These are phyloP conservation scores for Venturiaceae sp. DNA, from an alignment of 2,329 filamentous ascomycete genomes.

Conservation along the genomic window DNA sequence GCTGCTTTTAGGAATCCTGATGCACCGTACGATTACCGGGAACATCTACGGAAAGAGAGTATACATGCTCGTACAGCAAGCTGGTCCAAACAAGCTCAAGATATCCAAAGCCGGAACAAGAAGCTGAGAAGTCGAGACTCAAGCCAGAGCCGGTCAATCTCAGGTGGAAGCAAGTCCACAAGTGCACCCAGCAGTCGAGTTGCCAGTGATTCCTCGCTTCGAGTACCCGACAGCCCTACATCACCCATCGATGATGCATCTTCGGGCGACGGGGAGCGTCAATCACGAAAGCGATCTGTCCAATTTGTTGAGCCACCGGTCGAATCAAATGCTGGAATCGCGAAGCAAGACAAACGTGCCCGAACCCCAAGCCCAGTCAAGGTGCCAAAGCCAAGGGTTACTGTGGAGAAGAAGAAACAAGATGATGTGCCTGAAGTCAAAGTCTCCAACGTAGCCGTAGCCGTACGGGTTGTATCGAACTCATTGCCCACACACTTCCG, in stretches of 20 bases:
- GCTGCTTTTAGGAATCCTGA: conserved; percentile 50
- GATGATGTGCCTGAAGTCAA: neutral
- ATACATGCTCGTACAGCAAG: conserved; percentile 19
- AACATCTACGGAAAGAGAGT: conserved; percentile 54
- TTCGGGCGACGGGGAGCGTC: conserved; percentile 17
- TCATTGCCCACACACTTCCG: conserved; percentile 4
- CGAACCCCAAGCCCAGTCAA: conserved; percentile 1
- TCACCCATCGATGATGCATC: conserved; percentile 6
- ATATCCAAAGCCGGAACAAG: conserved; percentile 5
- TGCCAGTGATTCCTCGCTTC: conserved; percentile 18
- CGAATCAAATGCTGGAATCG: neutral
- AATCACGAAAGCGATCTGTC: conserved; percentile 28
- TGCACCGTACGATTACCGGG: conserved; percentile 44
- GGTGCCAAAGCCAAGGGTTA: neutral
- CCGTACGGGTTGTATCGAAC: conserved; percentile 14
- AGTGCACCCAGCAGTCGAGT: conserved; percentile 19
- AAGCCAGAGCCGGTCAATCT: conserved; percentile 21
- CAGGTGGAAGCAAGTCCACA: neutral
- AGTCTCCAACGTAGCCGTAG: conserved; percentile 6
- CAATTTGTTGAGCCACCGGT: conserved; percentile 6
- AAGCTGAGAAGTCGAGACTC: conserved; percentile 21
- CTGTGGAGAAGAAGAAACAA: neutral
- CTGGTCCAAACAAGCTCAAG: conserved; percentile 9
- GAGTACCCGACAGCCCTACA: conserved; percentile 10
- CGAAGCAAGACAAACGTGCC: neutral